Evolutionary conservation across 2,329 filamentous ascomycete genomes (phyloP), one percentile per base, ranked within the genome.

Genomic region (Beauveria brongniartii): DNA sequence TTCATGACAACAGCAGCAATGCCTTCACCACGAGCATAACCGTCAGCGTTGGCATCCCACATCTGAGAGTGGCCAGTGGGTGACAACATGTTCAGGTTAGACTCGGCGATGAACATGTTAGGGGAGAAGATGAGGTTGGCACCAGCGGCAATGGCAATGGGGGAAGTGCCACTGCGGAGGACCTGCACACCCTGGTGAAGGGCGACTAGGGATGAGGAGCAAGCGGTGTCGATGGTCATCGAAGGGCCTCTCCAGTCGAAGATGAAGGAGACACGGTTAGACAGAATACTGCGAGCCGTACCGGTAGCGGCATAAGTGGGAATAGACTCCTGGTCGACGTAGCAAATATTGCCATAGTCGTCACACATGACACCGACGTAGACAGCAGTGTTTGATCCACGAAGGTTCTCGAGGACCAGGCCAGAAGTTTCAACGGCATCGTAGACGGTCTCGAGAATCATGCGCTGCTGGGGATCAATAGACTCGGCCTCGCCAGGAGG

Each of bases 11-110:
- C 65, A 0, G 72, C 69, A 0, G 74, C 77, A 6, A 80, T 66
- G 1, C 80, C 82, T 51, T 85, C 82, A 9, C 80, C 82, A 0
- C 81, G 73, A 5, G 73, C 79, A 64, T 82, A 83, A 1, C 80
- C 82, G 64, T 82, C 70, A 0, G 78, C 82, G 2, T 67, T 67
- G 2, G 67, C 69, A 63, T 78, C 76, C 70, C 73, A 80, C 69
- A 75, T 76, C 8, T 68, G 67, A 54, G 67, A 73, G 16, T 68
- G 64, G 12, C 73, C 71, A 1, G 65, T 70, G 0, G 74, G 69
- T 4, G 73, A 75, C 5, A 79, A 65, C 74, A 78, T 77, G 64
- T 79, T 78, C 44, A 80, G 67, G 62, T 80, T 76, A 56, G 74
- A 77, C 6, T 65, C 65, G 7, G 63, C 62, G 47, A 67, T 64